Conservation (phyloP, 306 rosid species). For the Castanea sativa region DNA sequence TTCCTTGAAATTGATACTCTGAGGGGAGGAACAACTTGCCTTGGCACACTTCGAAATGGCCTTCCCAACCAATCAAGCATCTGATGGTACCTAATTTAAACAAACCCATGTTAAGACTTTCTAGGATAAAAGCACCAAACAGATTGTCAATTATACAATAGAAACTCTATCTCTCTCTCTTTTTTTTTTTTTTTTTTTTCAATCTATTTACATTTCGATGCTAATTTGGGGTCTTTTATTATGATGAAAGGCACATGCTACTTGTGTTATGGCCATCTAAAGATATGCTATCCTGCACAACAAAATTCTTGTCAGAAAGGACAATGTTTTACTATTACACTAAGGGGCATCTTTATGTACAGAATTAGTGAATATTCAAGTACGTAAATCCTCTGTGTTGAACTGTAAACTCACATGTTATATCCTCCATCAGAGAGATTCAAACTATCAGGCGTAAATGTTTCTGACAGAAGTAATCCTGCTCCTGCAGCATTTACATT, state of each 20-base stretch:
- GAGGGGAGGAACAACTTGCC: conserved; percentile 56
- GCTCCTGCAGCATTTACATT: conserved; percentile 95
- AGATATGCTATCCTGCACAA: neutral
- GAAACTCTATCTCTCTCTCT: neutral
- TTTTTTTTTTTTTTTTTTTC: neutral
- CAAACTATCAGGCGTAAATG: conserved; percentile 50
- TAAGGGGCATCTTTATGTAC: conserved; percentile 4
- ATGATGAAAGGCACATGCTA: neutral
- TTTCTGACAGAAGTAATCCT: conserved; percentile 72
- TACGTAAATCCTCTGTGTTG: neutral
- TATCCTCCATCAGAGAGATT: conserved; percentile 92
- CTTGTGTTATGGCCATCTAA: neutral
- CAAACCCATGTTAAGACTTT: conserved; percentile 26
- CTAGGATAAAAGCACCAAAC: neutral
- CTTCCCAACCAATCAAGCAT: conserved; percentile 90
- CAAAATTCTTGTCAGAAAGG: neutral
- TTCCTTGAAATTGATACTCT: conserved; percentile 72
- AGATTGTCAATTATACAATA: neutral
- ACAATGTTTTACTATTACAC: neutral
- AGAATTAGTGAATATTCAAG: neutral
- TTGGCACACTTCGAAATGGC: conserved; percentile 65
- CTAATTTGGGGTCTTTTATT: neutral
- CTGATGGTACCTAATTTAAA: conserved; percentile 67
- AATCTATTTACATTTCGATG: neutral
- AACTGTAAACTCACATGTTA: conserved; percentile 61